Conservation (phyloP, 2,329 filamentous ascomycete genomes). For the Periconia digitata region DNA sequence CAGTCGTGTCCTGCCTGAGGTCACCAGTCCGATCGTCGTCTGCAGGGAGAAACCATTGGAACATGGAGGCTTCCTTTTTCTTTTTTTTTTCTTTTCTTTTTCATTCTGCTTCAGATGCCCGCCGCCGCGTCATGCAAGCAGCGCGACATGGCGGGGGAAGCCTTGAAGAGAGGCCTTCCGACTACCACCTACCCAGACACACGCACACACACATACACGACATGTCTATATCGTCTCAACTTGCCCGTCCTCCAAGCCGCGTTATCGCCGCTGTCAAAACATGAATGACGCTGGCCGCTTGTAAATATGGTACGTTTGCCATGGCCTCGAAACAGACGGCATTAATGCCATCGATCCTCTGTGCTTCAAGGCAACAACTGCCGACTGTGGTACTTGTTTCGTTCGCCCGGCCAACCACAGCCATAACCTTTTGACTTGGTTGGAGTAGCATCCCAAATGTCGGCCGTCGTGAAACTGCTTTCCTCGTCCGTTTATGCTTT, state of each 20-base stretch:
- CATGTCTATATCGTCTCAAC: not conserved
- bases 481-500: not conserved
- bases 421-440: not conserved
- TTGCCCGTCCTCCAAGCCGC: not conserved
- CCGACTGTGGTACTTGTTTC: not conserved
- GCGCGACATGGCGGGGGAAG: too few species aligned
- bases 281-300: slow-evolving; percentile 7
- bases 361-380: not conserved
- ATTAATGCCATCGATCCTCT: too few species aligned
- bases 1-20: too few species aligned
- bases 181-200: not conserved
- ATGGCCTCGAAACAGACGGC: slow-evolving; percentile 23
- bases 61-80: too few species aligned
- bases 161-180: not conserved
- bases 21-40: too few species aligned
- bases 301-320: slow-evolving; percentile 1
- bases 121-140: too few species aligned
- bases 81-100: too few species aligned
- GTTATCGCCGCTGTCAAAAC: not conserved
- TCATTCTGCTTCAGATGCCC: too few species aligned
- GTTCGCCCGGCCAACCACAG: too few species aligned
- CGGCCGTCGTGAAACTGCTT: not conserved
- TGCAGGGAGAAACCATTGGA: not conserved
- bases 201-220: not conserved
- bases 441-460: not conserved